Evolutionary conservation across 176 grass and related monocot species (phyloP), one percentile per base, ranked within the genome.

Genomic region (Aegilops umbellulata): DNA sequence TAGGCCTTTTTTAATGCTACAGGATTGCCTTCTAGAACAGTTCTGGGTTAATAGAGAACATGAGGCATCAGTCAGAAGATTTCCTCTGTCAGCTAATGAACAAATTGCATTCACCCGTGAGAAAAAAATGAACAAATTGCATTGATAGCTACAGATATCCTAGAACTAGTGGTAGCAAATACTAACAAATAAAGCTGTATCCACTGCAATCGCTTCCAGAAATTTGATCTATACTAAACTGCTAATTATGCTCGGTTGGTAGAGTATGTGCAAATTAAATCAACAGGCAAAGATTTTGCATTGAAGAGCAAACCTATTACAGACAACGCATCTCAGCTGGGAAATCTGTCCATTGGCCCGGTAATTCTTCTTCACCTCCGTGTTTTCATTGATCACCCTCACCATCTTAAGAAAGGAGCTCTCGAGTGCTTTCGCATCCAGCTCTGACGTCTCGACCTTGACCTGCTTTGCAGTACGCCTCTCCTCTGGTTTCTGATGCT

Each of bases 371-470:
- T 94, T 99, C 39, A 87, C 57, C 8, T 72, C 80, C 2, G 51
- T 71, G 34, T 57, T 96, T 53, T 91, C 89, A 55, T 99, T 97
- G 27, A 99, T 88, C 27, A 82, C 23, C 86, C 91, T 99, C 74
- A 90, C 83, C 76, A 94, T 91, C 89, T 90, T 94, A 84, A 97
- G 97, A 55, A 99, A 99, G 27, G 97, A 89, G 22, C 39, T 80
- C 82, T 91, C 91, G 82, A 99, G 74, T 69, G n/a, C 64, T 66
- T 90, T 93, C 0, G 49, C 63, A 23, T 96, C 92, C 10, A 93
- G 62, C 71, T 74, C 88, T 6, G 73, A 23, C 47, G 38, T 78
- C 44, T 83, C 82, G 74, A 77, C 39, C 85, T 95, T 90, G 22
- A 65, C 79, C 84, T 90, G 85, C 30, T 92, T 92, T 16, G 65